phyloP scores from a whole-genome alignment of 306 rosid genomes.

The Trifolium dubium region DNA sequence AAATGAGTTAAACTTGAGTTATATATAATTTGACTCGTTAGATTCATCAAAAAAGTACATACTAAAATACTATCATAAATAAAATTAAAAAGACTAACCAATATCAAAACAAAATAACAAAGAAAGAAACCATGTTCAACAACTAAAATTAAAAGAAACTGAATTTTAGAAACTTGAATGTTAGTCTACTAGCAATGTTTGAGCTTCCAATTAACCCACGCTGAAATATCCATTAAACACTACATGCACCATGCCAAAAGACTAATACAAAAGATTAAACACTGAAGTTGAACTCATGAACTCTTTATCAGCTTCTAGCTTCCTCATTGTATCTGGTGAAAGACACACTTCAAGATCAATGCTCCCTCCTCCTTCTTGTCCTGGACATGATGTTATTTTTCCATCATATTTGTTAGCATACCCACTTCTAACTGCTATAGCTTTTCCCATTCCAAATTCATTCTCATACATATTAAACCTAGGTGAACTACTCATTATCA shows the following conservation, averaged over 20 bases:
- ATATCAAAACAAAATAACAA: too few relatives aligned
- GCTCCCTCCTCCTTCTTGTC: conserved; percentile 66
- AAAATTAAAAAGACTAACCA: too few relatives aligned
- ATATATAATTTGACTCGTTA: too few relatives aligned
- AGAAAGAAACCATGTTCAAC: too few relatives aligned
- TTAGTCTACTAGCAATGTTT: too few relatives aligned
- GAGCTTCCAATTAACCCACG: too few relatives aligned
- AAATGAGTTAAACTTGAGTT: too few relatives aligned
- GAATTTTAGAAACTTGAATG: too few relatives aligned
- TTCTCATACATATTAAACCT: conserved; percentile 63
- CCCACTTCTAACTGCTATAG: conserved; percentile 58
- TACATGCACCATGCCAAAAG: not conserved
- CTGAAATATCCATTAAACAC: not conserved
- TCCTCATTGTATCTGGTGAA: conserved; percentile 44
- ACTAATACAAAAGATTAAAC: not conserved
- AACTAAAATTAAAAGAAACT: too few relatives aligned
- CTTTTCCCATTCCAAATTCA: conserved; percentile 83
- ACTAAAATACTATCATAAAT: too few relatives aligned
- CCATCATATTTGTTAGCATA: conserved; percentile 61
- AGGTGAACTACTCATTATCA: conserved; percentile 66
- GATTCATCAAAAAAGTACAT: too few relatives aligned
- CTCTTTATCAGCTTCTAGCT: conserved; percentile 57
- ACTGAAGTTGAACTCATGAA: conserved; percentile 50
- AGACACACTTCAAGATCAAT: conserved; percentile 68
- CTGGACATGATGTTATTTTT: conserved; percentile 50